phyloP scores from a whole-genome alignment of 768 basidiomycete genomes.

The Krasilnikovozyma curviuscula region DNA sequence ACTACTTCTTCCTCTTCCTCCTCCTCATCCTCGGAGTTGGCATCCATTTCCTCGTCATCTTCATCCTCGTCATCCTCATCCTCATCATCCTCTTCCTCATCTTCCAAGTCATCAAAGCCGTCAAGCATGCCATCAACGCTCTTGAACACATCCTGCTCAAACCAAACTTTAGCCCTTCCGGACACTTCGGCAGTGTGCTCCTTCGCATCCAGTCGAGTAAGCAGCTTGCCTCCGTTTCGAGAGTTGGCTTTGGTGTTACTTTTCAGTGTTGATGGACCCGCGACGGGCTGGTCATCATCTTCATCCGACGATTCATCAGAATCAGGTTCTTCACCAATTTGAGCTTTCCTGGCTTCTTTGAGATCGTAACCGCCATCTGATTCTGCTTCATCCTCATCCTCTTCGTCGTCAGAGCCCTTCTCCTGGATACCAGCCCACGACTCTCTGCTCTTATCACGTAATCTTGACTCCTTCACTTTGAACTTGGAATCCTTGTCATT shows the following conservation, averaged over 20 bases:
- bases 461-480: conserved; percentile 57
- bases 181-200: conserved; percentile 26
- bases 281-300: conserved; percentile 1
- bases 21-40: conserved; percentile 13
- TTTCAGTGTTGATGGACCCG: conserved; percentile 7
- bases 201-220: conserved; percentile 32
- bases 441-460: conserved; percentile 51
- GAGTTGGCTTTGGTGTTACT: conserved; percentile 9
- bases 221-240: conserved; percentile 32
- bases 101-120: conserved; percentile 30
- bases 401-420: conserved; percentile 32
- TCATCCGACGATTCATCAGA: conserved; percentile 12
- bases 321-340: conserved; percentile 9
- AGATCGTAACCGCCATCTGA: conserved; percentile 18
- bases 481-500: conserved; percentile 71
- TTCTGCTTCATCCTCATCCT: conserved; percentile 19
- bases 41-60: conserved; percentile 1
- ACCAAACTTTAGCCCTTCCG: conserved; percentile 65
- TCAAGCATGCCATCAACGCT: conserved; percentile 35
- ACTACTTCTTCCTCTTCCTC: conserved; percentile 12
- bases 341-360: conserved; percentile 11
- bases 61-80: conserved; percentile 21
- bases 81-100: conserved; percentile 27
- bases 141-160: conserved; percentile 76
- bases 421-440: conserved; percentile 56